Evolutionary conservation across 192 early-diverging fungal genomes (phyloP), one percentile per base, ranked within the genome.

Genomic region (Chytriomyces hyalinus): DNA sequence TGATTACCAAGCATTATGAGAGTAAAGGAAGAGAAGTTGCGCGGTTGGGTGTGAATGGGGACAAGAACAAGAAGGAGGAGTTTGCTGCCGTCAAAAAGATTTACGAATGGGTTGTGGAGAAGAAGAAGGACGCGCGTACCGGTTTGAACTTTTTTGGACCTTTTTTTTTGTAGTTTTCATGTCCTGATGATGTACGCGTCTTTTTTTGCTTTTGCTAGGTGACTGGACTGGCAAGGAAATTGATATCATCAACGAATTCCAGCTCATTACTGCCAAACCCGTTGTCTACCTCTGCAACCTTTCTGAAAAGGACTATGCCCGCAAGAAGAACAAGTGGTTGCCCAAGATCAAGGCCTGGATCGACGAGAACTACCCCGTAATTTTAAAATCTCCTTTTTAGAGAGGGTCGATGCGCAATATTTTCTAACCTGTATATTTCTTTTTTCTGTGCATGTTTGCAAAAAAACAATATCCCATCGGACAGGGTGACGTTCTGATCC

Each of bases 251-350:
- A 98, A 97, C 82, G 68, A 80, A 50, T 88, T 96, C 78, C 84
- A 88, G 59, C 87, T 99, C 65, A 80, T 99, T 69, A 98, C 97
- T 11, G 95, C 96, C 80, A 99, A 99, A 84, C 96, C 97, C 6
- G 95, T 96, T 51, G 94, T 96, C 64, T 86, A 85, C 73, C 69
- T 87, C 24, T 91, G 90, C 78, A 99, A 99, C 85, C 86, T 99
- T 62, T 90, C 87, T 78, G 92, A 97, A 81, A 85, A 88, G 66
- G 96, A 98, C 78, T 99, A 91, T 75, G 80, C 93, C 48, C 90
- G 94, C 75, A 96, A 95, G 85, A 98, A 98, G 90, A 97, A 97
- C 89, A 94, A 93, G 90, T 95, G 91, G 91, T 84, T 97, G 60
- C 86, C 90, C 59, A 88, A 94, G 83, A 96, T 98, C 80, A 94